A percentile compares a stretch with the other conserved stretches of the same genome.
phyloP scores from a whole-genome alignment of 257 asterid species.

The Fraxinus americana region DNA sequence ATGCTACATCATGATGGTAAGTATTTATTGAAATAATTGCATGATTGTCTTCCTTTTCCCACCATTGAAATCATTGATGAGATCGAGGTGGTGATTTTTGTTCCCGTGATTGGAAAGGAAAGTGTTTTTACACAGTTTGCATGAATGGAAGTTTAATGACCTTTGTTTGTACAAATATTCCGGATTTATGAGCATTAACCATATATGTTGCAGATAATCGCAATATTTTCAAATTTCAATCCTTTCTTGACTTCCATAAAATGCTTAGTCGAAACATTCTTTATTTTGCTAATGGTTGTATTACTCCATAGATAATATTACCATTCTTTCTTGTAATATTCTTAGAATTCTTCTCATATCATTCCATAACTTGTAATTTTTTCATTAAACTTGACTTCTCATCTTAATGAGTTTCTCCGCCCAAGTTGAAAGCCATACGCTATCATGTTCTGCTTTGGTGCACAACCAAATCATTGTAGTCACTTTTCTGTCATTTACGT shows the following conservation, averaged over 20 bases:
- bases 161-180: not conserved
- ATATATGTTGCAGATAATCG: not conserved
- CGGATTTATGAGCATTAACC: not conserved
- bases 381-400: not conserved
- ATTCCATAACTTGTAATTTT: no score
- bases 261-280: not conserved
- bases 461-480: not conserved
- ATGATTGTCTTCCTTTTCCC: not conserved
- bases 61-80: not conserved
- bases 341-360: not conserved
- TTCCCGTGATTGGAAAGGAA: not conserved
- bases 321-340: no score
- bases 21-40: not conserved
- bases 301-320: no score
- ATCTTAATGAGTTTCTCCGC: not conserved
- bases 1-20: not conserved
- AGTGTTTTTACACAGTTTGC: not conserved
- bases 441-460: not conserved
- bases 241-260: not conserved
- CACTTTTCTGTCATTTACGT: not conserved
- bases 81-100: not conserved
- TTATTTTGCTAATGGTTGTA: not conserved
- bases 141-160: not conserved
- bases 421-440: not conserved
- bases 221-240: no score